Evolutionary conservation across 1,139 yeast species (phyloP).

Genomic region (Candida tropicalis): DNA sequence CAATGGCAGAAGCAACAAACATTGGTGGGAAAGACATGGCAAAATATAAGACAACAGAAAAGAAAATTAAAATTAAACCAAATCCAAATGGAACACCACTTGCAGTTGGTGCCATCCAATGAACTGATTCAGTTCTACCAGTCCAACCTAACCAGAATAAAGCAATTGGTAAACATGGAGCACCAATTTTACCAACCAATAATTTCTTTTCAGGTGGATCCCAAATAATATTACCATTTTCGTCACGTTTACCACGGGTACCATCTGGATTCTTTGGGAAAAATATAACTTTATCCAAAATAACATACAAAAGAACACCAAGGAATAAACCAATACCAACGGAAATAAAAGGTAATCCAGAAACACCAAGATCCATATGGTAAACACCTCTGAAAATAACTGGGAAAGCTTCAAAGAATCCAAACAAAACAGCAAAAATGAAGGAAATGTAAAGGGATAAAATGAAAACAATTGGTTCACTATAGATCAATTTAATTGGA

Average conservation of each 20-base stretch:
- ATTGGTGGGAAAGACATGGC: constrained; percentile 75
- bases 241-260: constrained; percentile 57
- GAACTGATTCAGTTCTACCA: constrained; percentile 49
- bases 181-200: constrained; percentile 56
- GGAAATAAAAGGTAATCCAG: constrained; percentile 70
- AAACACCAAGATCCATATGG: constrained; percentile 56
- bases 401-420: constrained; percentile 79
- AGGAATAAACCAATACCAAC: constrained; percentile 64
- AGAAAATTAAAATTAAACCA: constrained; percentile 73
- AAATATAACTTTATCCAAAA: constrained; percentile 47
- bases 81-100: constrained; percentile 79
- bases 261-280: constrained; percentile 68
- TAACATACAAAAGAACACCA: constrained; percentile 55
- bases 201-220: constrained; percentile 43
- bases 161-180: constrained; percentile 65
- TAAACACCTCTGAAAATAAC: constrained; percentile 68
- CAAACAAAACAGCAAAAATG: constrained; percentile 73
- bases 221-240: constrained; percentile 52
- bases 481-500: constrained; percentile 64
- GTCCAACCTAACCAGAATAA: constrained; percentile 88
- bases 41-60: constrained; percentile 70
- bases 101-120: constrained; percentile 80
- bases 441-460: constrained; percentile 71
- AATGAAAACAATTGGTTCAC: constrained; percentile 70
- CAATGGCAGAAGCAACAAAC: constrained; percentile 73